Evolutionary conservation across 768 basidiomycete species (phyloP), one percentile per base, ranked within the genome.

Genomic region (Suillus sp.): DNA sequence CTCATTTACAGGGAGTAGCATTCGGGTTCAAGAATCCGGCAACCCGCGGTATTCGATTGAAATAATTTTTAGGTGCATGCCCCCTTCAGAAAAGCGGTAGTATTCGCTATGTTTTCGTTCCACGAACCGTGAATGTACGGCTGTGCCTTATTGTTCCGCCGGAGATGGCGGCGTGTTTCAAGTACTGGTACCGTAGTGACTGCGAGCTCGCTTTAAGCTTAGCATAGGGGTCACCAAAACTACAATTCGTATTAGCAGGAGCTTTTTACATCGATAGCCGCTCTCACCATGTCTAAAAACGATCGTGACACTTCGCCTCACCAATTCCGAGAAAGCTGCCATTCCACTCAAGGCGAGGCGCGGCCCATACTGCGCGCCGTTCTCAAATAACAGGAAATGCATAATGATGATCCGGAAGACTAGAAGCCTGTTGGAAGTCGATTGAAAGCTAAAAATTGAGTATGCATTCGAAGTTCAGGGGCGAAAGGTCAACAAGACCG

Each of bases 331-430:
- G 65, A 86, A 88, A 69, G 78, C 78, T 60, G 88, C 88, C 25
- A 83, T 81, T 69, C 69, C 78, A 30, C 69, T 92, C 64, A 75
- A 83, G 48, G 75, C 75, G 2, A 75, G 93, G 32, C 92, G 2
- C 76, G 93, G 32, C 92, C n/a, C 90, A 65, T 90, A 95, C 76
- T 84, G 90, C 30, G 80, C 82, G 14, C 65, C 86, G 9, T 93
- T 94, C 73, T 84, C 84, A 37, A 74, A 81, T 37, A 93, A 92
- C 73, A 82, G 82, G 11, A 77, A 73, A 93, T 94, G 88, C 88
- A 90, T 66, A 72, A 78, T 53, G 86, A 84, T 43, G 85, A 9
- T 50, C 25, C 48, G 4, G 48, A 27, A 50, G 2, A 13, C 5
- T 45, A 18, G 40, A 18, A 8, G 18, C 40, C 40, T 42, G 40